Conservation (phyloP, 2,329 filamentous ascomycete genomes). For the Penicillium sp. region DNA sequence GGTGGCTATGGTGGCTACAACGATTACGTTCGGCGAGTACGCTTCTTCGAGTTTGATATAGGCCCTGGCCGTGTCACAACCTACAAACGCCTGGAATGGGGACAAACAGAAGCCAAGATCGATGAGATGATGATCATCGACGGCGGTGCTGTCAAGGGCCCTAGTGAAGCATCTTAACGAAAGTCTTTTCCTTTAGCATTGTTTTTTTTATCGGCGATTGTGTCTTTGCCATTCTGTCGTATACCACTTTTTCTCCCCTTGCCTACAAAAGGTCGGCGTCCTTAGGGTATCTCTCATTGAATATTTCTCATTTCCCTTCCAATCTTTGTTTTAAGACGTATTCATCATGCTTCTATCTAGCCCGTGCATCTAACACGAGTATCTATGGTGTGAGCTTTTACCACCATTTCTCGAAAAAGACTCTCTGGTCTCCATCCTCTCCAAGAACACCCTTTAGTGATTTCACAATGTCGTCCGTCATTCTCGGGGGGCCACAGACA, state of each 20-base stretch:
- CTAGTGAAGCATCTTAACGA: conserved; percentile 13
- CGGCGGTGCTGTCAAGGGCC: conserved; percentile 49
- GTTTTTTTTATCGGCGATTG: background rate
- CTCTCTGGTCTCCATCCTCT: conserved; percentile 43
- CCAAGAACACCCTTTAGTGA: conserved; percentile 36
- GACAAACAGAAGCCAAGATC: conserved; percentile 49
- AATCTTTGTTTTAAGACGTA: background rate
- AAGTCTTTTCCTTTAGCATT: background rate
- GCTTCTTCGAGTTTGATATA: conserved; percentile 90
- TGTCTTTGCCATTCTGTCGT: conserved; percentile 12
- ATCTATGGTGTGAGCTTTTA: conserved; percentile 25
- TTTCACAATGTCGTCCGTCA: conserved; percentile 64
- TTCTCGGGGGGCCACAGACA: conserved; percentile 62
- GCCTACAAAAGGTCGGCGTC: conserved; percentile 23
- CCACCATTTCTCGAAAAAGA: conserved; percentile 64
- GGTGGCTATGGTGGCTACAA: conserved; percentile 92
- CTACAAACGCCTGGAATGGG: conserved; percentile 81
- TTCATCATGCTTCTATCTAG: background rate
- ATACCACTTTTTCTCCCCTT: conserved; percentile 11
- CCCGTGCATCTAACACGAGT: background rate
- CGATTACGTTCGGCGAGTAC: conserved; percentile 74
- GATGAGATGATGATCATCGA: conserved; percentile 61
- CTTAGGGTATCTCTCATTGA: conserved; percentile 12
- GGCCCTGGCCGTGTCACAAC: conserved; percentile 84
- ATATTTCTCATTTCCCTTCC: conserved; percentile 16